A percentile compares a stretch with the other conserved stretches of the same genome.
Conservation (phyloP, 83 land plant genomes). For the Diphasiastrum complanatum region DNA sequence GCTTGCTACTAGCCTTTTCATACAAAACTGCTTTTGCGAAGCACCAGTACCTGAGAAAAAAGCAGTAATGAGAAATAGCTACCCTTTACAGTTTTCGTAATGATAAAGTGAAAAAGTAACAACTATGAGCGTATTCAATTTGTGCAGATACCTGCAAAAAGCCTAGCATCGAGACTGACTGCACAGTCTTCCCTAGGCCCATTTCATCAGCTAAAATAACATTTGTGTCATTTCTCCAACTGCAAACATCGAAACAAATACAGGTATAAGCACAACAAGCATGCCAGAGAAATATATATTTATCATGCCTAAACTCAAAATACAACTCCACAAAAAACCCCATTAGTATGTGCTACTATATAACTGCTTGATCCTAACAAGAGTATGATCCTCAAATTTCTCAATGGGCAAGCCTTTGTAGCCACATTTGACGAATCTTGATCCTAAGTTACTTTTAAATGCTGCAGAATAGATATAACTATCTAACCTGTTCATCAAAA, state of each 20-base stretch:
- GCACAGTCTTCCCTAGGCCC: constrained; percentile 99
- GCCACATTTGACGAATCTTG: too few relatives aligned
- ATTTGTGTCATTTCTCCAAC: constrained; percentile 98
- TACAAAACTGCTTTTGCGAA: background rate
- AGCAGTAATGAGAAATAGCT: too few relatives aligned
- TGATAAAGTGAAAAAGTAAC: background rate
- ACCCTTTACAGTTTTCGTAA: background rate
- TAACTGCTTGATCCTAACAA: background rate
- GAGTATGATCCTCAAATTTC: too few relatives aligned
- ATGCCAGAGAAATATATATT: background rate
- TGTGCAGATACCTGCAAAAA: constrained; percentile 69
- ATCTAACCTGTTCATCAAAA: constrained; percentile 78
- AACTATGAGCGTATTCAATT: background rate
- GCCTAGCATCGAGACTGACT: constrained; percentile 97
- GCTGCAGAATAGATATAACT: too few relatives aligned
- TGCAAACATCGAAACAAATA: constrained; percentile 14
- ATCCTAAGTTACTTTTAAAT: too few relatives aligned
- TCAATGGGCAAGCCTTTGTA: too few relatives aligned
- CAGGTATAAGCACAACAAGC: constrained; percentile 4
- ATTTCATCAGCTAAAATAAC: constrained; percentile 99
- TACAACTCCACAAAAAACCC: constrained; percentile 5
- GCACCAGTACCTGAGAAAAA: too few relatives aligned
- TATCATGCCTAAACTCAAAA: too few relatives aligned
- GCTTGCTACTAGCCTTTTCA: background rate
- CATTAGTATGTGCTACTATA: background rate